Evolutionary conservation across 2,329 filamentous ascomycete genomes (phyloP).

Genomic region (Fusarium newnesense): DNA sequence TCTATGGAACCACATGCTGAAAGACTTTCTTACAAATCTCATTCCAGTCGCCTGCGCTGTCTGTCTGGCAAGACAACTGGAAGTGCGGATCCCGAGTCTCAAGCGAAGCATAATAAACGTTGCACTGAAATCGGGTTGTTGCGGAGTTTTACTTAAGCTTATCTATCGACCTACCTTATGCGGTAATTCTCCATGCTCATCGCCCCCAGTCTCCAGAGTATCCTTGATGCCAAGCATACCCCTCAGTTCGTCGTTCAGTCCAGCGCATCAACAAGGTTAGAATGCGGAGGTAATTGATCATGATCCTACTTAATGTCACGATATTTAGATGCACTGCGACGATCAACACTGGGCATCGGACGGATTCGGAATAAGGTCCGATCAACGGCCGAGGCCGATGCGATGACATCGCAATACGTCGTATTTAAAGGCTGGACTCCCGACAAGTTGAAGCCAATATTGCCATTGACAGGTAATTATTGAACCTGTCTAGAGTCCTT

Average conservation of each 20-base stretch:
- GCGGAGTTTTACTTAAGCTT: constrained; percentile 13
- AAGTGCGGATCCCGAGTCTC: not conserved
- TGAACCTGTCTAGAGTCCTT: fast-evolving
- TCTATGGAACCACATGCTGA: no score
- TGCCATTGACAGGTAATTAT: fast-evolving
- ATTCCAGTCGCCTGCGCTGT: fast-evolving
- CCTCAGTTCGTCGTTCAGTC: constrained; percentile 2
- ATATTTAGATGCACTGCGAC: fast-evolving
- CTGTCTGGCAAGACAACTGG: fast-evolving
- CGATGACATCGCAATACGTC: fast-evolving
- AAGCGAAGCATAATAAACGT: not conserved
- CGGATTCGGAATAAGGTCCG: constrained; percentile 5
- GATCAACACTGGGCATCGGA: not conserved
- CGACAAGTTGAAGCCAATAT: no score
- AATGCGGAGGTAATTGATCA: not conserved
- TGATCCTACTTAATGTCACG: not conserved
- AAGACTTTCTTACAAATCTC: no score
- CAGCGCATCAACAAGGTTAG: not conserved
- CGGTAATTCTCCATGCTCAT: not conserved
- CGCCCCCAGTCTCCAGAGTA: not conserved
- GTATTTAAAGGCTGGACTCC: not conserved
- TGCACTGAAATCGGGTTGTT: not conserved
- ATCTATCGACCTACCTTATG: constrained; percentile 17
- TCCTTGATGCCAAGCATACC: constrained; percentile 12
- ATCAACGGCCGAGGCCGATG: not conserved